phyloP scores from a whole-genome alignment of 1,139 yeast genomes.

The Protomyces arabidopsidicola region DNA sequence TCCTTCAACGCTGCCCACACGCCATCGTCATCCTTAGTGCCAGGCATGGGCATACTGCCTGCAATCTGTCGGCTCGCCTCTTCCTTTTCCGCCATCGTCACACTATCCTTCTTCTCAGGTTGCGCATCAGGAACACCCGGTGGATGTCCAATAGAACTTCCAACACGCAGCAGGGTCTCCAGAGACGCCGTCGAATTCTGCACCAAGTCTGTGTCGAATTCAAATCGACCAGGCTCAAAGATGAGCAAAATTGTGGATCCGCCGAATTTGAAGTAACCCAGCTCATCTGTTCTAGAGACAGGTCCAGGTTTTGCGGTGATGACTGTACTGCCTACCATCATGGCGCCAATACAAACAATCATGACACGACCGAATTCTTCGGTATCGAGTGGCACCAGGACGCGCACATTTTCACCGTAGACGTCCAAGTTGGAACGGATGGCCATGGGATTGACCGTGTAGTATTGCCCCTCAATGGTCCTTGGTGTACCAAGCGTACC shows the following conservation, averaged over 20 bases:
- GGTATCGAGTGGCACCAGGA: constrained; percentile 69
- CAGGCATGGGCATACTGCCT: constrained; percentile 24
- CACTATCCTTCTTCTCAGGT: constrained; percentile 4
- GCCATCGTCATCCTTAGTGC: not conserved
- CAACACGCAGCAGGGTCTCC: constrained; percentile 82
- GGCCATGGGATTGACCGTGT: constrained; percentile 97
- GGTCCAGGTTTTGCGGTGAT: constrained; percentile 64
- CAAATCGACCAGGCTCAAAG: constrained; percentile 45
- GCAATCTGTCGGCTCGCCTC: constrained; percentile 32
- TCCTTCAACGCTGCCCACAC: not conserved
- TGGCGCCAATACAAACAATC: constrained; percentile 86
- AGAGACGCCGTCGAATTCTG: constrained; percentile 63
- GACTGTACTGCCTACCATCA: constrained; percentile 95
- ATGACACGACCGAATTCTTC: constrained; percentile 69
- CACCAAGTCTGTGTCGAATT: constrained; percentile 69
- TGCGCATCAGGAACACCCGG: constrained; percentile 41
- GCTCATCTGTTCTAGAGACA: constrained; percentile 68
- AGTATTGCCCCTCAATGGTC: constrained; percentile 80
- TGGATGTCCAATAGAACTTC: constrained; percentile 84
- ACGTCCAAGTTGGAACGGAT: constrained; percentile 82
- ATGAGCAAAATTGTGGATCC: constrained; percentile 79
- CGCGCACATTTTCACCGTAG: constrained; percentile 84
- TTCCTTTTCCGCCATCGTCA: constrained; percentile 21
- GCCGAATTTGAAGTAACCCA: constrained; percentile 94
- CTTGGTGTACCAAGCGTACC: constrained; percentile 65